Conservation (phyloP, 1,284 basidiomycete species). For the Ceratobasidium sp. region DNA sequence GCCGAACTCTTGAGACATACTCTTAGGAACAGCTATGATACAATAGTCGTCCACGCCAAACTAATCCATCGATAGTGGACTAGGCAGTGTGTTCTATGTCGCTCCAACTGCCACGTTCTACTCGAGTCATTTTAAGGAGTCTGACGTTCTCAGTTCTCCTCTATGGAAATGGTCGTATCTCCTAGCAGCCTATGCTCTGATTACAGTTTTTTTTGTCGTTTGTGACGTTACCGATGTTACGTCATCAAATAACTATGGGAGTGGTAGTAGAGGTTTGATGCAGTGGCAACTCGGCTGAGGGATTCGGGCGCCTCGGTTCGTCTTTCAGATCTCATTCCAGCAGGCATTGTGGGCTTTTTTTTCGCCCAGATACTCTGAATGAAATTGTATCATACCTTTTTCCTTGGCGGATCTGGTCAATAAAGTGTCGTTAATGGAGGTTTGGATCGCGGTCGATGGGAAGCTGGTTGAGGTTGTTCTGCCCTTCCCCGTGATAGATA, state of each 20-base stretch:
- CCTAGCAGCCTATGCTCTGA: constrained; percentile 49
- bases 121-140: background rate
- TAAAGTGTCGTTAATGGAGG: constrained; percentile 47
- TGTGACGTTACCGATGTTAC: constrained; percentile 26
- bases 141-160: background rate
- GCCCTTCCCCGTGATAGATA: constrained; percentile 48
- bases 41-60: background rate
- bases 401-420: constrained; percentile 22
- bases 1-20: constrained; percentile 33
- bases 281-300: constrained; percentile 46
- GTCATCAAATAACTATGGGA: constrained; percentile 36
- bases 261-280: constrained; percentile 45
- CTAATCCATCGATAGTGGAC: constrained; percentile 24
- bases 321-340: background rate
- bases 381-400: constrained; percentile 22
- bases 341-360: background rate
- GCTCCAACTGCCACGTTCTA: constrained; percentile 44
- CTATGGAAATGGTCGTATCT: constrained; percentile 40
- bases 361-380: background rate
- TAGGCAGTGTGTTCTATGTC: constrained; percentile 41
- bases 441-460: constrained; percentile 47
- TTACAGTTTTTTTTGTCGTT: constrained; percentile 51
- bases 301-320: constrained; percentile 47
- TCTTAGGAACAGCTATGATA: constrained; percentile 41
- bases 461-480: constrained; percentile 44